Evolutionary conservation across 176 grass and related monocot genomes (phyloP).

Genomic region (Musa acuminata): DNA sequence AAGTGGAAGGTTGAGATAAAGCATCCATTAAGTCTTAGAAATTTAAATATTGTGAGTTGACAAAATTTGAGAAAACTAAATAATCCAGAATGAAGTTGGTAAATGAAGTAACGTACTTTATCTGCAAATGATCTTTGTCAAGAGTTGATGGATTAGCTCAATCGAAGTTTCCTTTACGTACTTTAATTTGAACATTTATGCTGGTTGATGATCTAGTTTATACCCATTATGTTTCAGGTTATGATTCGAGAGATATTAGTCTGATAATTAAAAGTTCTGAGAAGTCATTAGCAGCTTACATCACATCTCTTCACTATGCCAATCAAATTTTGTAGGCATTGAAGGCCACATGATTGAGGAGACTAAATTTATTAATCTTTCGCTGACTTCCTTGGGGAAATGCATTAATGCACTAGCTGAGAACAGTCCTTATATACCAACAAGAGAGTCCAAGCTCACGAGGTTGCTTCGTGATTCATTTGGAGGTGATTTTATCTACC

Average conservation of each 20-base stretch:
- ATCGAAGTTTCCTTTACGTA: no score
- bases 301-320: neutral
- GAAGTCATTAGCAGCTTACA: neutral
- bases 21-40: neutral
- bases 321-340: constrained; percentile 45
- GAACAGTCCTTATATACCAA: constrained; percentile 85
- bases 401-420: constrained; percentile 98
- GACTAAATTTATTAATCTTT: constrained; percentile 97
- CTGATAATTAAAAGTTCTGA: neutral
- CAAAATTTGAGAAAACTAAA: neutral
- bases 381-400: constrained; percentile 79
- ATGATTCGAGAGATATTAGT: neutral
- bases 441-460: constrained; percentile 89
- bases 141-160: no score
- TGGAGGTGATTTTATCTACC: constrained; percentile 50
- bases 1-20: neutral
- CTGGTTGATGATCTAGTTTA: no score
- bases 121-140: no score
- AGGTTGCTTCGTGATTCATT: constrained; percentile 97
- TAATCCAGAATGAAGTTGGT: neutral
- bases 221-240: no score
- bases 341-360: constrained; percentile 98
- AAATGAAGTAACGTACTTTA: neutral
- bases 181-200: no score
- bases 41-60: neutral